A percentile compares a stretch with the other conserved stretches of the same genome.
Evolutionary conservation across 2,329 filamentous ascomycete species (phyloP).

Genomic region (Nakataea oryzae): DNA sequence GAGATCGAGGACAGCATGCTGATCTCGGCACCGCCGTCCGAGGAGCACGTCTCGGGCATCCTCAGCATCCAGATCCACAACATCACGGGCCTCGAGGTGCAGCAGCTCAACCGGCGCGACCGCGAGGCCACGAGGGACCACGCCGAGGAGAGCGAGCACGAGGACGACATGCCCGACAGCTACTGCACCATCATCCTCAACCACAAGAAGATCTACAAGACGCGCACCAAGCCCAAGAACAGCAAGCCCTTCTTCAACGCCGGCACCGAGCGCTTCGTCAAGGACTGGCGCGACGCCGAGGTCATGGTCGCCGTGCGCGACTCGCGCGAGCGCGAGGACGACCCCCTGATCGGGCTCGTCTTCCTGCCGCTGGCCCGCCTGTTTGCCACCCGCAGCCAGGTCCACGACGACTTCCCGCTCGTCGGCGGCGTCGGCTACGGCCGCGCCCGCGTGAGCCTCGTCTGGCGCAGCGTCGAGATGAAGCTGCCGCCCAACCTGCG

Average conservation of each 20-base stretch:
- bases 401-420: conserved; percentile 56
- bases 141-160: conserved; percentile 48
- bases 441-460: conserved; percentile 56
- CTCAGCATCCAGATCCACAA: conserved; percentile 64
- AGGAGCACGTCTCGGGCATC: conserved; percentile 53
- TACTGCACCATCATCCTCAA: conserved; percentile 69
- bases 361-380: conserved; percentile 54
- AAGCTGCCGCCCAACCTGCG: conserved; percentile 46
- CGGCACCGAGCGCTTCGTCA: conserved; percentile 60
- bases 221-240: conserved; percentile 68
- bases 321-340: conserved; percentile 56
- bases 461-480: conserved; percentile 60
- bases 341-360: conserved; percentile 59
- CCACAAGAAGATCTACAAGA: conserved; percentile 59
- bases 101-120: conserved; percentile 40
- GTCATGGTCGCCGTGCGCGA: conserved; percentile 60
- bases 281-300: conserved; percentile 57
- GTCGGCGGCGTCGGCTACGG: conserved; percentile 66
- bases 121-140: conserved; percentile 31
- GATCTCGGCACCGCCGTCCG: conserved; percentile 54
- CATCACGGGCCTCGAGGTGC: conserved; percentile 56
- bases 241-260: conserved; percentile 72
- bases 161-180: conserved; percentile 54
- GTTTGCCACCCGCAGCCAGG: conserved; percentile 51
- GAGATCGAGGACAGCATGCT: conserved; percentile 52